phyloP scores from a whole-genome alignment of 2,329 filamentous ascomycete genomes.

The Torrubiellomyces zombiae region DNA sequence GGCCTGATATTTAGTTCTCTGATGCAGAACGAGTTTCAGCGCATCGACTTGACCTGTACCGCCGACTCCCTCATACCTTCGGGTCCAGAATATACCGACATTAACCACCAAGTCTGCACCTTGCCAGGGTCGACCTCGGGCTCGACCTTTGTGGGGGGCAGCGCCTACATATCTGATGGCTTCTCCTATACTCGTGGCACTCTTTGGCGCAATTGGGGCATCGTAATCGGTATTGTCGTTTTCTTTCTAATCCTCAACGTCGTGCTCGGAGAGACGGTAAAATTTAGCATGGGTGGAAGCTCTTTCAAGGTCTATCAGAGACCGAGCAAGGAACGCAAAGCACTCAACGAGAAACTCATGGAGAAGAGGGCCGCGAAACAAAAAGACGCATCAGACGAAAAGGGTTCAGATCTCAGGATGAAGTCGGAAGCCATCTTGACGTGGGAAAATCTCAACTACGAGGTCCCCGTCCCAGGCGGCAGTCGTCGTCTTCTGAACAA shows the following conservation, averaged over 20 bases:
- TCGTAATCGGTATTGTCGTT: conserved; percentile 58
- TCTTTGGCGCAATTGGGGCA: conserved; percentile 73
- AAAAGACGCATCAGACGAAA: conserved; percentile 25
- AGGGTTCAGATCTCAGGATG: conserved; percentile 35
- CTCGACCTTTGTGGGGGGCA: conserved; percentile 44
- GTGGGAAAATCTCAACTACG: conserved; percentile 74
- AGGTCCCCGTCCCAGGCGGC: conserved; percentile 42
- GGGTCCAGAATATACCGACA: conserved; percentile 52
- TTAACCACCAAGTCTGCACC: conserved; percentile 67
- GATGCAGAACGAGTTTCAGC: conserved; percentile 76
- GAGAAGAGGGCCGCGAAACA: conserved; percentile 42
- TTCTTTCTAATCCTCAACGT: conserved; percentile 64
- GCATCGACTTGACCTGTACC: conserved; percentile 52
- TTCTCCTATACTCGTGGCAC: conserved; percentile 52
- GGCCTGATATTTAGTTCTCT: conserved; percentile 60
- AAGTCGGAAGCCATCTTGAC: conserved; percentile 55
- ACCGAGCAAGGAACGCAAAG: conserved; percentile 49
- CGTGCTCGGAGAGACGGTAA: conserved; percentile 61
- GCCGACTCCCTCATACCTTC: conserved; percentile 52
- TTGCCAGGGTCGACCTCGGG: conserved; percentile 55
- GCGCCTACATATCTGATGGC: conserved; percentile 48
- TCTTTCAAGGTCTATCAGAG: conserved; percentile 61
- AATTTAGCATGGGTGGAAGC: conserved; percentile 66
- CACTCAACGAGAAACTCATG: conserved; percentile 45
- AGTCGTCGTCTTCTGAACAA: conserved; percentile 37